phyloP scores from a whole-genome alignment of 805 yeast genomes.

The Wickerhamiella domercqiae region DNA sequence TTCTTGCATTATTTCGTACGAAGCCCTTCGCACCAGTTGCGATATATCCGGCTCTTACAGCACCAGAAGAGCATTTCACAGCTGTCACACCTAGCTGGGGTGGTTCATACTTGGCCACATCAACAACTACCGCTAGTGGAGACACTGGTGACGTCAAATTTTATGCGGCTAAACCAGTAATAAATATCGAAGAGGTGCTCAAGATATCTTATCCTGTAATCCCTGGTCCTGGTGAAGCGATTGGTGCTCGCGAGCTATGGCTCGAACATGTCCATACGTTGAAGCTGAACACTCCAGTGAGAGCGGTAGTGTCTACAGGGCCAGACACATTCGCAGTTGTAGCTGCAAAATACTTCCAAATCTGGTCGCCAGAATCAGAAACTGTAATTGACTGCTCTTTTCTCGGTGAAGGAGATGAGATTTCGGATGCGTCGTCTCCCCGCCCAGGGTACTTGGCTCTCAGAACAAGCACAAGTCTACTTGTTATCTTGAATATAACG shows the following conservation, averaged over 20 bases:
- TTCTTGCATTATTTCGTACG: constrained; percentile 15
- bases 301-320: constrained; percentile 16
- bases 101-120: constrained; percentile 11
- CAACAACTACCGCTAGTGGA: constrained; percentile 11
- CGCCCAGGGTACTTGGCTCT: background rate
- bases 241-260: constrained; percentile 24
- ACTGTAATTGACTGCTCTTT: too few relatives aligned
- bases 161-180: constrained; percentile 10
- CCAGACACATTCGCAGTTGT: constrained; percentile 14
- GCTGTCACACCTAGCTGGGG: constrained; percentile 6
- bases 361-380: constrained; percentile 1
- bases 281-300: constrained; percentile 17
- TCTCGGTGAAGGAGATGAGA: background rate
- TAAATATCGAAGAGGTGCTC: constrained; percentile 15
- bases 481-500: background rate
- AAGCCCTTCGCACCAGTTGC: constrained; percentile 17
- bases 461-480: background rate
- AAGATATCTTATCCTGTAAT: constrained; percentile 6
- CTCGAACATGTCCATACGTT: constrained; percentile 18
- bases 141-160: constrained; percentile 3
- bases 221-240: constrained; percentile 29
- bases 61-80: constrained; percentile 6
- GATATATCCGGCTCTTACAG: constrained; percentile 12
- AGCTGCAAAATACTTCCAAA: constrained; percentile 2
- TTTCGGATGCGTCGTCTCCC: background rate